Base-by-base conservation (phyloP, 129 eudicot species). In the Lonicera japonica region DNA sequence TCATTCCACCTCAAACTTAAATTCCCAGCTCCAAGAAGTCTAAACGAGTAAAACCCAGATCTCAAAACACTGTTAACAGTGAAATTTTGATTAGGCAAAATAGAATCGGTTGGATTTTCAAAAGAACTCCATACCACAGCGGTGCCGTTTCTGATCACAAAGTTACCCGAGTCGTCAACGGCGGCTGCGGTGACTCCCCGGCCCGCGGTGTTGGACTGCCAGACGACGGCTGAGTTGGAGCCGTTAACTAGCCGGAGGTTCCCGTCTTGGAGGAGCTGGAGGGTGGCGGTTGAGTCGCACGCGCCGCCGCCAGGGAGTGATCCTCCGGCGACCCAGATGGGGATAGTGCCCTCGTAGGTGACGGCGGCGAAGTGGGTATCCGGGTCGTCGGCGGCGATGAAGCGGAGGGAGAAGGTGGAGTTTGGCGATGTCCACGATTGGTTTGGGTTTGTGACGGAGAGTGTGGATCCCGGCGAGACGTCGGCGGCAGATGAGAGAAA, bases 61-160 rank as follows among this genome's bases (percentile, higher is more conserved):
- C 81, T 24, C 17, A 89, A 75, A 29, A 69, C 73, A 8, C 39
- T 74, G 20, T 41, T 36, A 7, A 20, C 48, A 8, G 68, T 79
- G 46, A 89, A 73, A 67, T 75, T 79, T 25, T 85, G 96, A 0
- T 55, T 41, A 0, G 95, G 90, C 9, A 85, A 74, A 8, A 89
- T 70, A 1, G 87, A 75, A 57, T 85, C 95, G 21, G 90, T 72
- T 0, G 96, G 96, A 23, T 85, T 64, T 25, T 82, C 90, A 36
- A 89, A 89, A 11, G 75, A 46, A 8, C 75, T 25, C 96, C 96
- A 88, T 1, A 79, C 46, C 3, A 70, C 24, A 34, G 4, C 52
- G 36, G 80, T 55, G 21, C 66, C 64, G 57, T 76, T 84, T 29
- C 52, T 60, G 39, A 88, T 73, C 10, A 75, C 57, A 9, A 89